These are phyloP conservation scores for Neoboletus magnificus DNA, from an alignment of 768 basidiomycete genomes.

Conservation along the genomic window DNA sequence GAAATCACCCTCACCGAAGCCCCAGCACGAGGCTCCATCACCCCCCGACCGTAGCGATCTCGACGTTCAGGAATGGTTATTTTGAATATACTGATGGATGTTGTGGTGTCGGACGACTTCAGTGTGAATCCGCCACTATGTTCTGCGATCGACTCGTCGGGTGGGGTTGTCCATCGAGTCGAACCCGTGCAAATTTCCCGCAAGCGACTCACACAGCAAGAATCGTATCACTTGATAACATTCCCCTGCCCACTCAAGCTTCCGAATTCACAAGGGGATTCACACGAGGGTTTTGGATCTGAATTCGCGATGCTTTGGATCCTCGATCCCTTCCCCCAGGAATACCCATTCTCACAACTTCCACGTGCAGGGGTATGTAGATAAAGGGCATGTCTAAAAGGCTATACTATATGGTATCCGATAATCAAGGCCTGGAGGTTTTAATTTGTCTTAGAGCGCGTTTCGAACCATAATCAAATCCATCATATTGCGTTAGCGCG, in stretches of 20 bases:
- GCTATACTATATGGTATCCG: neutral
- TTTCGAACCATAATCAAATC: neutral
- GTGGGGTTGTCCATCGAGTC: neutral
- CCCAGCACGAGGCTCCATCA: neutral
- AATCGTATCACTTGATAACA: neutral
- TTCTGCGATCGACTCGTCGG: neutral
- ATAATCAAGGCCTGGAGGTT: neutral
- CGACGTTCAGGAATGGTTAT: neutral
- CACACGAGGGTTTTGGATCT: neutral
- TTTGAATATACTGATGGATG: neutral
- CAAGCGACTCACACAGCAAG: neutral
- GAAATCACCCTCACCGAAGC: neutral
- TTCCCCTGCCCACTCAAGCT: too few relatives aligned
- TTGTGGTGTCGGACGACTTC: neutral
- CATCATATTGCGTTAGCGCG: slow-evolving; percentile 43
- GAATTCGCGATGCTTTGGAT: neutral
- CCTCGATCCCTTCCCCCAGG: neutral
- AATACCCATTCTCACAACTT: neutral
- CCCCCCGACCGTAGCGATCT: neutral
- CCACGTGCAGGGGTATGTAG: neutral
- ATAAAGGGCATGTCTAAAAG: neutral
- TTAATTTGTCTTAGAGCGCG: neutral
- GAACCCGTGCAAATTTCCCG: neutral
- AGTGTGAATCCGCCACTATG: neutral
- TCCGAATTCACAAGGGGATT: neutral